A percentile compares a stretch with the other conserved stretches of the same genome.
Conservation (phyloP, 2,329 filamentous ascomycete species). For the Pseudocercospora pini-densiflorae region DNA sequence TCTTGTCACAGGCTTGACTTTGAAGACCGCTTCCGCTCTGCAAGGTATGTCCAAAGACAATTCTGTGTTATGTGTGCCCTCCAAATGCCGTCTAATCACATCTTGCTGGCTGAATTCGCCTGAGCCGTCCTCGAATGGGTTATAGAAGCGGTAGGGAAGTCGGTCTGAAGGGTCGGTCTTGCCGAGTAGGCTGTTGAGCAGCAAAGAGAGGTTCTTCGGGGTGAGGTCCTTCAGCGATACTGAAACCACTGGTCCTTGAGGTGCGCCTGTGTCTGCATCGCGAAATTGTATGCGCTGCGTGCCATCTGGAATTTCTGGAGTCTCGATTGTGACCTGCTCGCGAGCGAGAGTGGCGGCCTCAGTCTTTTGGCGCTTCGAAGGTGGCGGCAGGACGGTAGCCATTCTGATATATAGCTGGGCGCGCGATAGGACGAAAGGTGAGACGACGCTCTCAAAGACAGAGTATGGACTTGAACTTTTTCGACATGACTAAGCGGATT, state of each 20-base stretch:
- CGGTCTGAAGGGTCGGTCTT: constrained; percentile 62
- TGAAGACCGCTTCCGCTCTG: constrained; percentile 88
- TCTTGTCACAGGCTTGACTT: constrained; percentile 87
- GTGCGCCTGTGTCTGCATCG: constrained; percentile 73
- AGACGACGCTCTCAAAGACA: background rate
- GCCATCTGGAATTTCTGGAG: constrained; percentile 66
- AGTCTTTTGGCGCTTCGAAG: constrained; percentile 83
- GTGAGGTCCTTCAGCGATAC: constrained; percentile 83
- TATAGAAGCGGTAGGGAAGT: constrained; percentile 69
- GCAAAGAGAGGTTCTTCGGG: constrained; percentile 85
- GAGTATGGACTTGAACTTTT: background rate
- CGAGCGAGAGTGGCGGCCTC: constrained; percentile 73
- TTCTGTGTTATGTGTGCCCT: constrained; percentile 59
- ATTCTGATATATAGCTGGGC: constrained; percentile 52
- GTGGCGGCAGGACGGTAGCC: constrained; percentile 82
- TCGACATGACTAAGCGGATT: constrained; percentile 1
- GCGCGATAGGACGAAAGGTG: background rate
- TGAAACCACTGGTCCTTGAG: constrained; percentile 71
- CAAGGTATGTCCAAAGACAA: constrained; percentile 66
- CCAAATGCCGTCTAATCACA: constrained; percentile 49
- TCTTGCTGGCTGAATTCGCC: constrained; percentile 46
- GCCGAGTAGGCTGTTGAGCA: constrained; percentile 82
- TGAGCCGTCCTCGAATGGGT: constrained; percentile 50
- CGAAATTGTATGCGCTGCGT: constrained; percentile 76
- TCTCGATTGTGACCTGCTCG: constrained; percentile 73